Evolutionary conservation across 352 stramenopile genomes (phyloP), one percentile per base, ranked within the genome.

Genomic region (Phytophthora multivora): DNA sequence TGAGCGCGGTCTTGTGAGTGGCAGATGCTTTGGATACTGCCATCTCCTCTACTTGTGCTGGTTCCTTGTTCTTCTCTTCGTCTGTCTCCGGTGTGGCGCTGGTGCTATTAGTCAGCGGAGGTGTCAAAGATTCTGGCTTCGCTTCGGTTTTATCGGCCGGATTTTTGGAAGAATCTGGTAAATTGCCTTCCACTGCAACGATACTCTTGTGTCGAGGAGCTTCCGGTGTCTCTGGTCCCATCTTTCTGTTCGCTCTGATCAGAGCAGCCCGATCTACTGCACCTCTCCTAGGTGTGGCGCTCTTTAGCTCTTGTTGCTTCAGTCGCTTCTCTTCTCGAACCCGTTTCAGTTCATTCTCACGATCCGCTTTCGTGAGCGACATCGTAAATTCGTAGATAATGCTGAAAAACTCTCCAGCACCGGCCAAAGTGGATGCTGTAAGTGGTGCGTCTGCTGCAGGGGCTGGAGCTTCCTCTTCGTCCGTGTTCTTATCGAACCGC

Each of bases 311-410:
- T 57, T 81, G 80, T 15, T 87, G 73, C 38, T 83, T 87, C 6
- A 72, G 53, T 19, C 71, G 71, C 1, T 83, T 78, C 59, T 93
- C 83, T 23, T 90, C 81, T 5, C 80, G 79, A 33, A 93, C 69
- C 0, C 83, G 69, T 58, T 87, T 87, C 38, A 89, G 30, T 42
- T 93, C 83, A 30, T 93, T 93, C 56, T 91, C 83, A 2, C 83
- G 83, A 30, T 91, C 83, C 0, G 80, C 80, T 67, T 91, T 93
- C 41, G 57, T 86, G 2, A 93, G 61, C 11, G 80, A 79, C n/a
- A 88, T 76, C n/a, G 76, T 90, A 42, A 93, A 93, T 36, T 93
- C 83, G 55, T 93, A 89, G 42, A 93, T 80, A 1, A 67, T 83
- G 31, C 51, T 78, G 55, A 93, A 90, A 59, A 93, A 91, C 51